Evolutionary conservation across 2,329 filamentous ascomycete species (phyloP).

Genomic region (Tothia fuscella): DNA sequence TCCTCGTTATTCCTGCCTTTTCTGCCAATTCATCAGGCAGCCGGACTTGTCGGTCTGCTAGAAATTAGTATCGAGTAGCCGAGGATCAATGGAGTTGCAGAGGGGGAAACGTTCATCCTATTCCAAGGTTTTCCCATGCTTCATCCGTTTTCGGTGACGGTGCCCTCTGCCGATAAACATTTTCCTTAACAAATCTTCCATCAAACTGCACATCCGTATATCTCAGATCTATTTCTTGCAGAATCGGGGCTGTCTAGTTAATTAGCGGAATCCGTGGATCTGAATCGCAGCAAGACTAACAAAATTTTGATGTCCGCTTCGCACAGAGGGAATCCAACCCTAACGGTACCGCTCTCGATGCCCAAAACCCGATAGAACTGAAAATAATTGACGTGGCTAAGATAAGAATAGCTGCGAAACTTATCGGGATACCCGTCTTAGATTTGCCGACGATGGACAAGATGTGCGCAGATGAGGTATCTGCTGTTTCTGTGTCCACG

Average conservation of each 20-base stretch:
- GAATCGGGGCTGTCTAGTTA: slow-evolving; percentile 14
- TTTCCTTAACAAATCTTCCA: slow-evolving; percentile 43
- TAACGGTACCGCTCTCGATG: neutral
- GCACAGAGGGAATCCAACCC: neutral
- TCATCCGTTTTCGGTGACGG: slow-evolving; percentile 38
- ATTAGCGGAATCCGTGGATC: neutral
- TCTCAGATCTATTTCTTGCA: slow-evolving; percentile 26
- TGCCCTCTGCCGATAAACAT: slow-evolving; percentile 38
- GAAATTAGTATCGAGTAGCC: neutral
- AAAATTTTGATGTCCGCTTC: neutral
- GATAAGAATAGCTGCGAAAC: neutral
- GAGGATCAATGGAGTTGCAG: neutral
- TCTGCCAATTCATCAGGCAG: neutral
- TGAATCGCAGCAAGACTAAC: neutral
- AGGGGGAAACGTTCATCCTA: slow-evolving; percentile 27
- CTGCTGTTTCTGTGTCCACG: neutral
- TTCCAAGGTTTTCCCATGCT: slow-evolving; percentile 42
- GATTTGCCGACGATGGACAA: neutral
- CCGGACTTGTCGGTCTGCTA: slow-evolving; percentile 19
- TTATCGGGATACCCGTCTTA: neutral
- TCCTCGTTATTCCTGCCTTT: slow-evolving; percentile 37
- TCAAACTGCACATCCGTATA: slow-evolving; percentile 39
- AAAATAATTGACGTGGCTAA: neutral
- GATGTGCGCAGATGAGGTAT: neutral
- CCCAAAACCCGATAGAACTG: neutral